Evolutionary conservation across 345 rosid species (phyloP), one percentile per base, ranked within the genome.

Genomic region (Aquilaria sinensis): DNA sequence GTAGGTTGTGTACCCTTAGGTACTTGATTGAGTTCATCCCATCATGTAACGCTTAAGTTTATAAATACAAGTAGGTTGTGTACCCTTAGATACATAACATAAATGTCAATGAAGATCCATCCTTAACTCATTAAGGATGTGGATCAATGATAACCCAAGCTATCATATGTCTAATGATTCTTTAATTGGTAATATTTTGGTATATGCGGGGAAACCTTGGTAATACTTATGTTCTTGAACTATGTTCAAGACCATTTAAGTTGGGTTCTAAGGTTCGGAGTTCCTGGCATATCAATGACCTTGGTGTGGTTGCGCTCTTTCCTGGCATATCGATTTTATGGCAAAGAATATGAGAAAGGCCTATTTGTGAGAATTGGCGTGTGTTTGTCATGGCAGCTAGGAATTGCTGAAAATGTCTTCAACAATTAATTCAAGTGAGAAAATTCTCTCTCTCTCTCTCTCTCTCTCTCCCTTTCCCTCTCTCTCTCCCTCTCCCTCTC

Each of bases 121-220:
- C 23, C 23, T 23, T 23, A 23, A 23, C 23, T 23, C 23, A 23
- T 23, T 23, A 23, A 23, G 23, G 23, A 23, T 23, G 23, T 23
- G 23, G 23, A 23, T 23, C 23, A 23, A 23, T 23, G 23, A 23
- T 23, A 23, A 23, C 23, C 23, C 23, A 23, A 23, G 23, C 23
- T 23, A 23, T 23, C 23, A 23, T 23, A 23, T 23, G 23, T 23
- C 23, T 23, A 23, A 23, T 23, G 23, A 23, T 89, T 71, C 78
- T 92, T 92, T 63, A 92, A 92, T 60, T 87, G 96, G 98, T 76
- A 86, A 78, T 74, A 75, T 62, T 92, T 92, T 72, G 80, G 84
- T 48, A 60, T 79, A 63, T 80, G 85, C 50, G 65, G 29, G 31
- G 79, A 89, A 50, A 71, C 72, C 12, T 45, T 87, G 14, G 16